These are phyloP conservation scores for Colletotrichum chrysophilum DNA, from an alignment of 2,329 filamentous ascomycete genomes.

Conservation along the genomic window DNA sequence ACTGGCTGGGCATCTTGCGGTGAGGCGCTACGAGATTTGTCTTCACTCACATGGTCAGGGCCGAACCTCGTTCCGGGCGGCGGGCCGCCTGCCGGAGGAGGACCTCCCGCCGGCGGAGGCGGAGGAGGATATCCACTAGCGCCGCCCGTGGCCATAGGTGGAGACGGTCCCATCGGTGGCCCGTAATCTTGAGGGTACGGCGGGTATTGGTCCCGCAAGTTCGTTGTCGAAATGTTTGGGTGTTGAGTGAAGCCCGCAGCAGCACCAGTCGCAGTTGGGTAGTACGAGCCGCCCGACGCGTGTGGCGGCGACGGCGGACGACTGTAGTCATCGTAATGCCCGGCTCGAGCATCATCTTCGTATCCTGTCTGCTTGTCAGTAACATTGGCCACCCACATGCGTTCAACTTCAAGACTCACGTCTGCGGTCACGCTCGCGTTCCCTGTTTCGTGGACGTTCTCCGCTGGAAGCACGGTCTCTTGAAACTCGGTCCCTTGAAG, in stretches of 20 bases:
- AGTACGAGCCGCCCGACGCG: slow-evolving; percentile 57
- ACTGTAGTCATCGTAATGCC: slow-evolving; percentile 39
- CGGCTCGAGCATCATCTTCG: slow-evolving; percentile 38
- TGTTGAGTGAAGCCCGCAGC: slow-evolving; percentile 40
- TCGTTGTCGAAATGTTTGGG: slow-evolving; percentile 37
- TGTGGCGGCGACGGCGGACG: slow-evolving; percentile 52
- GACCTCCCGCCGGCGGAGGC: slow-evolving; percentile 29
- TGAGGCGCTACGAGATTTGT: slow-evolving; percentile 24
- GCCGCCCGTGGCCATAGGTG: slow-evolving; percentile 25
- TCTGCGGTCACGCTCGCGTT: slow-evolving; percentile 35
- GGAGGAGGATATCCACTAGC: slow-evolving; percentile 31
- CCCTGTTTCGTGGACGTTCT: slow-evolving; percentile 27
- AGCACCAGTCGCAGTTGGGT: slow-evolving; percentile 37
- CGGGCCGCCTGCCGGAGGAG: slow-evolving; percentile 19
- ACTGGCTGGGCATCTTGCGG: slow-evolving; percentile 21
- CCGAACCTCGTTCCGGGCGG: slow-evolving; percentile 30
- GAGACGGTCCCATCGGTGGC: slow-evolving; percentile 35
- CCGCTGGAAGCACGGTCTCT: slow-evolving; percentile 19
- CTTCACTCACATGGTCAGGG: slow-evolving; percentile 51
- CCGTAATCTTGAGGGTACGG: slow-evolving; percentile 49
- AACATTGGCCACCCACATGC: not conserved
- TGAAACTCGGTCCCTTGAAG: slow-evolving; percentile 4
- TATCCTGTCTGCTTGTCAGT: slow-evolving; percentile 33
- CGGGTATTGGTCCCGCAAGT: slow-evolving; percentile 36
- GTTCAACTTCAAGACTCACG: slow-evolving; percentile 29